Base-by-base conservation (phyloP, 140 eudicot species). In the Stevia rebaudiana region DNA sequence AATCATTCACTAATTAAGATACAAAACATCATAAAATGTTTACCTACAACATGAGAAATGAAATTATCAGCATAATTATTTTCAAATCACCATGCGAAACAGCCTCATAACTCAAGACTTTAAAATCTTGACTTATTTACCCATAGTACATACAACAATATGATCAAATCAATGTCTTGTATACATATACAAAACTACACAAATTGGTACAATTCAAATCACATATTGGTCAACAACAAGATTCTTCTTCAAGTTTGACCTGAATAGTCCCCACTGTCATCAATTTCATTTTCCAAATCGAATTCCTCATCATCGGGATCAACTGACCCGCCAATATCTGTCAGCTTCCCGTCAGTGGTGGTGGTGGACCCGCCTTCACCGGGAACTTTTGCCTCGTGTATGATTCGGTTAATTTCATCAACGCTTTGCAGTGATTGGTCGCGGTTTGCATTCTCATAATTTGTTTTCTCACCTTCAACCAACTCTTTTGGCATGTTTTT, bases 301-400 rank as follows among this genome's bases (percentile, higher is more conserved):
- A 72, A 60, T 0, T 74, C 79, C 21, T 58, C 72, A 7, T 85
- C 94, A 67, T 82, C 88, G 3, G 75, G 73, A 62, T 82, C 88
- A 56, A 76, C 2, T 3, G 94, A 73, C 0, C 75, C 79, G 1
- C 83, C 83, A 23, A 21, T 49, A 25, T 52, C 77, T 3, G 30
- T 18, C 35, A 54, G 44, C 66, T 30, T 61, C 24, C 51, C 80
- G 16, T 16, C 65, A 8, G 53, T 11, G 15, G 67, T 28, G 11
- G 76, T 70, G 42, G 65, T 22, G 63, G 63, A 56, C 11, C 43
- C 63, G 8, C 61, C 79, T 65, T 74, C 84, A 0, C 89, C 84
- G 0, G 82, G 82, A n/a, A 63, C 81, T 67, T 83, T 86, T 1
- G 90, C 95, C 71, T 78, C 95, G 59, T 86, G 80, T 69, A 86